Percentiles rank a stretch among this genome's conserved stretches.
Evolutionary conservation across 2,329 filamentous ascomycete genomes (phyloP).

Genomic region (Colletotrichum incanum): DNA sequence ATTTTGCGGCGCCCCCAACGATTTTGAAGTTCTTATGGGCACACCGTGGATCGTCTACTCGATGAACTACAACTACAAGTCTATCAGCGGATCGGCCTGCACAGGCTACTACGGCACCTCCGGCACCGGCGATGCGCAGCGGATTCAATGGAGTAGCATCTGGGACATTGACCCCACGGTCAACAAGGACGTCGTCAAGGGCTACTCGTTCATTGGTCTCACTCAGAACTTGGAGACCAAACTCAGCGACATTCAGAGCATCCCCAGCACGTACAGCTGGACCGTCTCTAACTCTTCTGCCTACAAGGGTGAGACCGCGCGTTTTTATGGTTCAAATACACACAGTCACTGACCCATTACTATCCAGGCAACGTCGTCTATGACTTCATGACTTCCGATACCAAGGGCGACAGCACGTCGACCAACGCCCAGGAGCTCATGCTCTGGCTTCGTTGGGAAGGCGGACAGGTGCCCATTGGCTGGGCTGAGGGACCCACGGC

Average conservation of each 20-base stretch:
- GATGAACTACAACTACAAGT: slow-evolving; percentile 60
- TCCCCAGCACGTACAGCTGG: slow-evolving; percentile 59
- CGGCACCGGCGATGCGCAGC: slow-evolving; percentile 51
- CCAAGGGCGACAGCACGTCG: slow-evolving; percentile 59
- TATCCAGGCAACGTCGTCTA: slow-evolving; percentile 57
- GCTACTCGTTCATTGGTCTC: slow-evolving; percentile 61
- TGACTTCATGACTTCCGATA: slow-evolving; percentile 62
- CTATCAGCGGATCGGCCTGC: slow-evolving; percentile 57
- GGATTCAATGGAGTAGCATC: slow-evolving; percentile 56
- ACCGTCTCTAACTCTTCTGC: slow-evolving; percentile 56
- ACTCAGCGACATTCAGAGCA: slow-evolving; percentile 55
- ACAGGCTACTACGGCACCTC: slow-evolving; percentile 55
- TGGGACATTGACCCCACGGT: slow-evolving; percentile 56
- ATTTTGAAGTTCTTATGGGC: slow-evolving; percentile 52
- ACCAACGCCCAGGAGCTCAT: slow-evolving; percentile 58
- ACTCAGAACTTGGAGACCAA: slow-evolving; percentile 59
- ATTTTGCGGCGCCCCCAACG: slow-evolving; percentile 47
- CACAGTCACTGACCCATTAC: not conserved
- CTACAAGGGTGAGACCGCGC: slow-evolving; percentile 52
- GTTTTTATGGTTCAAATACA: not conserved
- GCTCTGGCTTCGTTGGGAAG: slow-evolving; percentile 62
- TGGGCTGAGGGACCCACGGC: slow-evolving; percentile 53
- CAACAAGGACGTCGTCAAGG: slow-evolving; percentile 57
- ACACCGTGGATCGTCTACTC: slow-evolving; percentile 62
- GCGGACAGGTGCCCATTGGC: slow-evolving; percentile 61